A percentile compares a stretch with the other conserved stretches of the same genome.
Conservation (phyloP, 495 filamentous ascomycete genomes). For the Cercophora sp. region DNA sequence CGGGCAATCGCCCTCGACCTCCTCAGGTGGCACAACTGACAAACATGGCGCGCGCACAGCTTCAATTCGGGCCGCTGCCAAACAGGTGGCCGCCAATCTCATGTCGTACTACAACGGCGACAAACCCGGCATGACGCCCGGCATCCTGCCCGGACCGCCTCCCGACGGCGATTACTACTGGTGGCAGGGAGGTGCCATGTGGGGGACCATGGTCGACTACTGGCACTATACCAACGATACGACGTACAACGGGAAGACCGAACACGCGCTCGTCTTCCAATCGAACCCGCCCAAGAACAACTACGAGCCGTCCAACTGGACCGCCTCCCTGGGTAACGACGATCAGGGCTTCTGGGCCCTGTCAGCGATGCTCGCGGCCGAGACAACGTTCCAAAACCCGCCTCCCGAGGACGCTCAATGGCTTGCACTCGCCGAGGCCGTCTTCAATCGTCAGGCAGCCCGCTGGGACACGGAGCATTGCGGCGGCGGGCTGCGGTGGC, state of each 20-base stretch:
- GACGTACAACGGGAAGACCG: constrained; percentile 55
- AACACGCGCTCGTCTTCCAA: constrained; percentile 45
- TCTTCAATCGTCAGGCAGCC: constrained; percentile 58
- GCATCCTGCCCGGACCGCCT: constrained; percentile 55
- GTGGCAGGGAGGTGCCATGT: constrained; percentile 59
- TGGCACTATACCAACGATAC: constrained; percentile 65
- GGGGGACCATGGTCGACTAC: constrained; percentile 65
- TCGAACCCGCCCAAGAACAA: constrained; percentile 51
- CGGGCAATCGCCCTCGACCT: background rate
- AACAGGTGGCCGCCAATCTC: constrained; percentile 56
- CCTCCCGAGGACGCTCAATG: constrained; percentile 51
- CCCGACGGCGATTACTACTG: constrained; percentile 50
- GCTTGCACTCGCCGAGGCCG: constrained; percentile 65
- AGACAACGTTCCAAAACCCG: constrained; percentile 59
- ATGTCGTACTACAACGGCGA: constrained; percentile 62
- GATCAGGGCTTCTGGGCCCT: constrained; percentile 72
- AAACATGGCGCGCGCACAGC: constrained; percentile 20
- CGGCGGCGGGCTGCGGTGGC: constrained; percentile 68
- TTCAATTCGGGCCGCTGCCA: constrained; percentile 59
- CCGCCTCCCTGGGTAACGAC: constrained; percentile 66
- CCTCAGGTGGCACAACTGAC: background rate
- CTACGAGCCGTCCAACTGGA: constrained; percentile 69
- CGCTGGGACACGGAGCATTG: constrained; percentile 61
- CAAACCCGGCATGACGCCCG: constrained; percentile 55
- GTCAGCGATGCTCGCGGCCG: constrained; percentile 62